Base-by-base conservation (phyloP, 495 filamentous ascomycete genomes). In the Annulohypoxylon moriforme region DNA sequence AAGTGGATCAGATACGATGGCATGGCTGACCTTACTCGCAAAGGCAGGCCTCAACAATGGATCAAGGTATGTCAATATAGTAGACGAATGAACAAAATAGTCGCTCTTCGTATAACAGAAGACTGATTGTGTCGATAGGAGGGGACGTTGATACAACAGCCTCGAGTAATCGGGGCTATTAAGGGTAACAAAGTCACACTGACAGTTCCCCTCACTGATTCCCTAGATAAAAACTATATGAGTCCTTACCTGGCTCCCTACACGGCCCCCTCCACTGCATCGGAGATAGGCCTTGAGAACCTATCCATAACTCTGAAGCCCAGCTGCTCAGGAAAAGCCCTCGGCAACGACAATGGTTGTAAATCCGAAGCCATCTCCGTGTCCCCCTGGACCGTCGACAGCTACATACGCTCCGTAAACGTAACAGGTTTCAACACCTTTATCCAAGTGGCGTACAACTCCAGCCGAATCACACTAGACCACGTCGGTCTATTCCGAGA, bases 391-490 rank as follows among this genome's bases (percentile, higher is more conserved):
- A 60, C 53, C 6, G 33, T 29, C 13, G 55, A 66, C 44, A 60
- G 50, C n/a, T 71, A 64, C 42, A 52, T 64, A 5, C 68, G 62
- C 13, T 49, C 65, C 4, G 55, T 71, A 13, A 58, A 59, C 57
- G 25, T 71, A 9, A 61, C 62, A 2, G 68, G 68, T 13, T 71
- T 71, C 68, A 71, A 71, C 62, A 52, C 31, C 8, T 65, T 59
- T 24, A 27, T 71, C 55, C 40, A 31, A 3, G 27, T 61, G 6
- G 36, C 66, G 53, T 18, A 42, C 52, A 65, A 66, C 34, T 46
- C 61, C 31, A 66, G 61, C 11, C 53, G 57, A 4, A 60, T 71
- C 25, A 71, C 68, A 5, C 22, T 71, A 4, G 55, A 65, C 18
- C 20, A 66, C 20, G 61, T 65, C 20, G n/a, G 31, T 7, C 50